Conservation (phyloP, 148 eudicot genomes). For the Diospyros kaki region DNA sequence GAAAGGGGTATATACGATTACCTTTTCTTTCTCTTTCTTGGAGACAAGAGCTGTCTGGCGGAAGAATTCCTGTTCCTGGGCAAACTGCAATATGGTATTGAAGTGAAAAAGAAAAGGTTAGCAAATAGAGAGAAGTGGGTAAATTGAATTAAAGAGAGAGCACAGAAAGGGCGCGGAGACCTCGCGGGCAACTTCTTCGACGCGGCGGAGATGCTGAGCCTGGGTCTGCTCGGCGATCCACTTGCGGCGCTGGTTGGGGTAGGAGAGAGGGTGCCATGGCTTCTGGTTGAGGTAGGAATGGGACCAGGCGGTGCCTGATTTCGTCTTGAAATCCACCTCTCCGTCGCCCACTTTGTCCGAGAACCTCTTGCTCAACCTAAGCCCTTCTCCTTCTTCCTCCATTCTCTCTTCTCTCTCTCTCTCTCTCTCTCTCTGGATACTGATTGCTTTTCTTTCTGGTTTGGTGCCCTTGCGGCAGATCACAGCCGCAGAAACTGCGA, state of each 20-base stretch:
- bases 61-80: slow-evolving; percentile 91
- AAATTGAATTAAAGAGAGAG: neutral
- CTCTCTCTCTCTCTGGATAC: no score
- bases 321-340: slow-evolving; percentile 81
- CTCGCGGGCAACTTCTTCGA: slow-evolving; percentile 88
- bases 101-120: neutral
- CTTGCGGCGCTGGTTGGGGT: slow-evolving; percentile 97
- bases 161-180: slow-evolving; percentile 18
- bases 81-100: slow-evolving; percentile 50
- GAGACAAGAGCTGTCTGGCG: slow-evolving; percentile 82
- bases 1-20: slow-evolving; percentile 12
- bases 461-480: no score
- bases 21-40: slow-evolving; percentile 93
- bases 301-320: slow-evolving; percentile 95
- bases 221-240: slow-evolving; percentile 99
- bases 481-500: no score
- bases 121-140: no score
- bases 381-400: slow-evolving; percentile 69
- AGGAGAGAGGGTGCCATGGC: slow-evolving; percentile 99
- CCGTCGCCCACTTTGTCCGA: slow-evolving; percentile 45
- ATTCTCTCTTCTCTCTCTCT: slow-evolving; percentile 11
- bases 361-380: slow-evolving; percentile 71
- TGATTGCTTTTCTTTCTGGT: no score
- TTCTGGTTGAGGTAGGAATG: slow-evolving; percentile 85
- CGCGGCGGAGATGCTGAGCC: slow-evolving; percentile 66